Evolutionary conservation across 2,329 filamentous ascomycete genomes (phyloP).

Genomic region (Aspergillus sp.): DNA sequence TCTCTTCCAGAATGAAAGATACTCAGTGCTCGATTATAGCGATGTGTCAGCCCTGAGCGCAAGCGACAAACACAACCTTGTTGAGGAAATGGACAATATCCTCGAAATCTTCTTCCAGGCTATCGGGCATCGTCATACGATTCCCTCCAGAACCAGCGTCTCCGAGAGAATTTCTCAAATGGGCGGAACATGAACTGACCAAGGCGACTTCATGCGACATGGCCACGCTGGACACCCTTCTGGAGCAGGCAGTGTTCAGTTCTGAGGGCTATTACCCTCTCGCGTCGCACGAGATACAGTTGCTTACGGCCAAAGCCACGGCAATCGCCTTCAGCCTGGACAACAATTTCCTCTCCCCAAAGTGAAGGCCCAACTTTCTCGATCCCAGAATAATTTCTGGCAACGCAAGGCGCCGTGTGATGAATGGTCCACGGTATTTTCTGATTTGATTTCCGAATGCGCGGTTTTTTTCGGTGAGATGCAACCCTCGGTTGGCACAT

Average conservation of each 20-base stretch:
- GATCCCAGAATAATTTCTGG: not conserved
- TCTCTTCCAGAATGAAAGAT: not conserved
- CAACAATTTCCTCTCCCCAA: not conserved
- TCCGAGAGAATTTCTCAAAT: not conserved
- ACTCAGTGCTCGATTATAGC: not conserved
- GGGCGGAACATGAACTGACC: not conserved
- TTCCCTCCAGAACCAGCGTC: not conserved
- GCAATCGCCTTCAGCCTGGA: not conserved
- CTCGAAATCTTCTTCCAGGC: not conserved
- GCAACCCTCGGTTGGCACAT: not conserved
- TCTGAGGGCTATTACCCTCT: not conserved
- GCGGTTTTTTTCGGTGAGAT: not conserved
- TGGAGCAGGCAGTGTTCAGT: not conserved
- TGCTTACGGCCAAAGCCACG: not conserved
- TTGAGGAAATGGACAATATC: not conserved
- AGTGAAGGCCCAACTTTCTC: not conserved
- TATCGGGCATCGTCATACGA: not conserved
- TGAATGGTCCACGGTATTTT: not conserved
- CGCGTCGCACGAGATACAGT: not conserved
- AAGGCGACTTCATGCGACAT: not conserved
- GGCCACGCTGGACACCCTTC: not conserved
- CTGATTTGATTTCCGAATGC: not conserved
- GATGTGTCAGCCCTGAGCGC: not conserved
- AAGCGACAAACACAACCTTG: not conserved
- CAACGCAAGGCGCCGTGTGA: not conserved